Base-by-base conservation (phyloP, 257 asterid genomes). In the Galeopsis tetrahit region DNA sequence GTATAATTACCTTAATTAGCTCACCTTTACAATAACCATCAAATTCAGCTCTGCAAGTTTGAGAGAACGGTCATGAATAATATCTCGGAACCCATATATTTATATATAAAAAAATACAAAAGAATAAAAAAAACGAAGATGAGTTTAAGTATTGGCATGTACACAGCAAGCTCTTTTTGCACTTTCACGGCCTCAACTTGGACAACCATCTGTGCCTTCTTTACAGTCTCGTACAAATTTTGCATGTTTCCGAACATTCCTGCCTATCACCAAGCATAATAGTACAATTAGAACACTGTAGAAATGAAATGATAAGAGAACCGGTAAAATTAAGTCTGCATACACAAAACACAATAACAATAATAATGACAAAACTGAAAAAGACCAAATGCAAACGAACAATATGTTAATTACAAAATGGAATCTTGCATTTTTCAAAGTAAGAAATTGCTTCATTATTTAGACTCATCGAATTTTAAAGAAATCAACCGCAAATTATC, bases 161-260 rank as follows among this genome's bases (percentile, higher is more conserved):
- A 94, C 99, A 62, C 90, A 63, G 97, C 93, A 21, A 94, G 99
- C 80, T 94, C 99, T 81, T 94, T 91, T 75, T 91, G 97, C 71
- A 94, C 97, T 68, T 83, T 84, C 46, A 91, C 99, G 49, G 97
- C 99, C 85, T 94, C 99, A 55, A 94, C 99, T 85, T 94, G 99
- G 84, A 94, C 99, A 38, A 94, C 97, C 89, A 82, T 91, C 76
- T 94, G 97, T 8, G 99, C 99, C 84, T 91, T 94, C 88, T 94
- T 94, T 80, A 94, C 97, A 0, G 97, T 94, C 81, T 94, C 97
- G 10, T 87, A 91, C 56, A 94, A 81, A 77, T 89, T 91, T 85
- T 91, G 97, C 99, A 94, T 94, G 88, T 94, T 94, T 61, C 99
- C 99, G 4, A 94, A 64, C 55, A 94, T 79, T 75, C 99, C 99